Evolutionary conservation across 495 filamentous ascomycete species (phyloP).

Genomic region (Apodospora peruviana): DNA sequence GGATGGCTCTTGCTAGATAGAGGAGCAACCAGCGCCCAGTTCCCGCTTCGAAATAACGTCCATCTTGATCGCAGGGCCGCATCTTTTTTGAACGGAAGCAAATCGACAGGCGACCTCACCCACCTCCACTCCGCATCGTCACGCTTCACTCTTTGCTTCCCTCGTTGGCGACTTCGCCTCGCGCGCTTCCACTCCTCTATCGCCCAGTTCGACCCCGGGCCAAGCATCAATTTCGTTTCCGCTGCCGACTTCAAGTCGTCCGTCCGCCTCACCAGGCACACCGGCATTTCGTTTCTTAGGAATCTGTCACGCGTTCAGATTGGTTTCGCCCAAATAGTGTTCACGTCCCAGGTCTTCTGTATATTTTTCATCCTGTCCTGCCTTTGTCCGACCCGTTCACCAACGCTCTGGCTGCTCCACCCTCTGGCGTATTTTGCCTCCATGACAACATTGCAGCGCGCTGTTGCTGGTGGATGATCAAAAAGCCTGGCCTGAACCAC

Average conservation of each 20-base stretch:
- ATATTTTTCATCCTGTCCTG: slow-evolving; percentile 2
- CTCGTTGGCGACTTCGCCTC: slow-evolving; percentile 7
- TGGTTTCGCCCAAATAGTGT: neutral
- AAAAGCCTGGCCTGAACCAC: neutral
- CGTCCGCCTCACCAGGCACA: slow-evolving; percentile 1
- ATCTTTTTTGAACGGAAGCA: slow-evolving; percentile 4
- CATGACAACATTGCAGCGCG: neutral
- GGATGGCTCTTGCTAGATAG: no score
- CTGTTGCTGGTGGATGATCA: neutral
- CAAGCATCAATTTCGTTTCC: slow-evolving; percentile 12
- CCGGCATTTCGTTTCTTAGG: neutral
- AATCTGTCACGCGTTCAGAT: slow-evolving; percentile 12
- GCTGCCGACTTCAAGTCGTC: slow-evolving; percentile 5
- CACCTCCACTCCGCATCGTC: slow-evolving; percentile 6
- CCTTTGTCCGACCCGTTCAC: neutral
- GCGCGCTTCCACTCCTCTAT: slow-evolving; percentile 4
- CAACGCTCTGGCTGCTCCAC: neutral
- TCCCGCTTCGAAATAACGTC: neutral
- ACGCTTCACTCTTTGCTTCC: slow-evolving; percentile 7
- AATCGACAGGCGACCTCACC: slow-evolving; percentile 7
- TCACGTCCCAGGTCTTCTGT: slow-evolving; percentile 6
- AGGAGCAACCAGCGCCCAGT: slow-evolving; percentile 8
- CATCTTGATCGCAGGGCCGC: slow-evolving; percentile 13
- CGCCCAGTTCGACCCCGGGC: slow-evolving; percentile 6
- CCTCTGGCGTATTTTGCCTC: neutral